Conservation (phyloP, 2,329 filamentous ascomycete species). For the Ophiognomonia clavigignenti-juglandacearum region DNA sequence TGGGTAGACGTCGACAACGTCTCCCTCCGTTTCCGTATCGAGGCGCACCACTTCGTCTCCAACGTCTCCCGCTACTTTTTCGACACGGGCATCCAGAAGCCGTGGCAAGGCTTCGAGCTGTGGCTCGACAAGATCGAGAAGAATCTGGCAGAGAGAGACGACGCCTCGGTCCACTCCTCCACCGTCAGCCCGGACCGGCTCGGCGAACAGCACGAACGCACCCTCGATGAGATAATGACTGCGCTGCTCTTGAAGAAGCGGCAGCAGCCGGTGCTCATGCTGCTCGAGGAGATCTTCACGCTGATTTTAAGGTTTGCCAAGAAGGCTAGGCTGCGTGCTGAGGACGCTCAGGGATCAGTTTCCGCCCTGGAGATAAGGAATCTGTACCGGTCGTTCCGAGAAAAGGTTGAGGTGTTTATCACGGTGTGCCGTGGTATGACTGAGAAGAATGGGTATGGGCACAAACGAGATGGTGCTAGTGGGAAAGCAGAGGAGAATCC, state of each 20-base stretch:
- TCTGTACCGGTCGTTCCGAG: constrained; percentile 63
- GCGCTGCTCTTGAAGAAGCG: constrained; percentile 68
- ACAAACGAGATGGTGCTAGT: constrained; percentile 20
- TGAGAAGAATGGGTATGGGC: constrained; percentile 53
- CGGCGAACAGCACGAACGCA: constrained; percentile 64
- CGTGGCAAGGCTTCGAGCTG: constrained; percentile 67
- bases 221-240: constrained; percentile 71
- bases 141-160: constrained; percentile 26
- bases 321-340: constrained; percentile 34
- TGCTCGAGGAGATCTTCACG: constrained; percentile 73
- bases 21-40: constrained; percentile 61
- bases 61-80: constrained; percentile 74
- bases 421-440: constrained; percentile 64
- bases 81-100: constrained; percentile 66
- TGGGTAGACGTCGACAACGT: constrained; percentile 29
- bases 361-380: constrained; percentile 29
- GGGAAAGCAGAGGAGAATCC: constrained; percentile 47
- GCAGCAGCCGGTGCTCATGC: constrained; percentile 65
- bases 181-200: constrained; percentile 59
- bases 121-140: constrained; percentile 61
- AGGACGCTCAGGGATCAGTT: constrained; percentile 27
- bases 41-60: constrained; percentile 75
- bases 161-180: constrained; percentile 12
- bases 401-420: constrained; percentile 70
- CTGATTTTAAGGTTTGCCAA: constrained; percentile 69